Percentiles rank a stretch among this genome's conserved stretches.
Conservation (phyloP, 2,329 filamentous ascomycete species). For the Thelonectria discophora region DNA sequence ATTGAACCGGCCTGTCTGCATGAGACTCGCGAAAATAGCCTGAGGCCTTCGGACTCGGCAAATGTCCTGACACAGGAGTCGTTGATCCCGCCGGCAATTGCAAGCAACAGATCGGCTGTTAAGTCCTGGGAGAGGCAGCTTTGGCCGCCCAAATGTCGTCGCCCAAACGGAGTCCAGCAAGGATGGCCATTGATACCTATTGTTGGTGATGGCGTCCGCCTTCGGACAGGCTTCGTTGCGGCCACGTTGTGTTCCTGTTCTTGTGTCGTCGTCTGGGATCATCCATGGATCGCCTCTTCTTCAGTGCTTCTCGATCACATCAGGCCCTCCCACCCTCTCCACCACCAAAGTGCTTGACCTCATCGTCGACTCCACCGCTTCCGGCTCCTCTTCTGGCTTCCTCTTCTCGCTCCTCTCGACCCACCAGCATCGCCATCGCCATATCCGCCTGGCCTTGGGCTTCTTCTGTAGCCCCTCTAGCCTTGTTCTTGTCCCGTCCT, state of each 20-base stretch:
- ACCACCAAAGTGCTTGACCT: constrained; percentile 29
- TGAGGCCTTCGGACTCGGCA: not conserved
- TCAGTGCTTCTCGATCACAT: constrained; percentile 34
- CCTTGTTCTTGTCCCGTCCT: constrained; percentile 17
- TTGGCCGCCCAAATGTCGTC: constrained; percentile 14
- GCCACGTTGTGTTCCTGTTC: constrained; percentile 3
- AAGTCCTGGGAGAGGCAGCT: not conserved
- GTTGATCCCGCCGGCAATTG: not conserved
- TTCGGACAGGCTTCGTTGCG: constrained; percentile 26
- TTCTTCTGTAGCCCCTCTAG: constrained; percentile 26
- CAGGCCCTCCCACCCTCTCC: constrained; percentile 28
- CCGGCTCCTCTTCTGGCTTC: constrained; percentile 26
- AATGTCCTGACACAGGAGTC: not conserved
- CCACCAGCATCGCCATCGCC: constrained; percentile 36
- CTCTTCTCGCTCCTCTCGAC: constrained; percentile 29
- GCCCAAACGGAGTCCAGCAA: constrained; percentile 12
- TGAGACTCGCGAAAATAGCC: constrained; percentile 1
- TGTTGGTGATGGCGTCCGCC: constrained; percentile 35
- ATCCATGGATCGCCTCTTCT: constrained; percentile 23
- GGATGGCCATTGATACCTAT: constrained; percentile 2
- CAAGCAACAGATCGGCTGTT: not conserved
- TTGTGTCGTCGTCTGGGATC: constrained; percentile 25
- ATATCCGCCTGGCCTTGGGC: constrained; percentile 28
- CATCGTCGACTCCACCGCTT: constrained; percentile 30
- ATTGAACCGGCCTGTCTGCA: constrained; percentile 12